phyloP scores from a whole-genome alignment of 2,329 filamentous ascomycete species.

The Apiospora marii region DNA sequence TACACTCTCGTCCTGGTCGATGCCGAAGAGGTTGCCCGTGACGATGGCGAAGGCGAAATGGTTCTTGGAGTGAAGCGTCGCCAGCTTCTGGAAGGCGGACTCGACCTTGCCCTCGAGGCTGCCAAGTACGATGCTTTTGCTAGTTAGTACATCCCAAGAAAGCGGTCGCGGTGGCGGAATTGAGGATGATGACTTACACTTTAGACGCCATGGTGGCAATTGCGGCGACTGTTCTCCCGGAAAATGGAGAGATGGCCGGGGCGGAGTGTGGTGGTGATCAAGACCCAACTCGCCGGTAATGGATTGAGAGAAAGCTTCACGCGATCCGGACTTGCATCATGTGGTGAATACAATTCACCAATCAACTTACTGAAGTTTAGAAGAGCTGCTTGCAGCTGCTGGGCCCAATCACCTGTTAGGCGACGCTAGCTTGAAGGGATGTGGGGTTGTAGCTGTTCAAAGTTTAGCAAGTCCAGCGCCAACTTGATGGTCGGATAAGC shows the following conservation, averaged over 20 bases:
- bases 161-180: neutral
- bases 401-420: neutral
- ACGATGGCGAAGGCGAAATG: conserved; percentile 86
- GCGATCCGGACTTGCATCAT: neutral
- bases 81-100: conserved; percentile 80
- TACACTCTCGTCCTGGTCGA: conserved; percentile 63
- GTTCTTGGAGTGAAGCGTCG: conserved; percentile 84
- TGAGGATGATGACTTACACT: conserved; percentile 45
- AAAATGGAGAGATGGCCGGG: neutral
- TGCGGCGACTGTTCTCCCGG: conserved; percentile 23
- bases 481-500: neutral
- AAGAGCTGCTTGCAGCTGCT: conserved; percentile 4
- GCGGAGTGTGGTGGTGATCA: neutral
- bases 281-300: neutral
- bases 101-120: conserved; percentile 81
- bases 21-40: conserved; percentile 81
- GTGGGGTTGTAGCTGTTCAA: neutral
- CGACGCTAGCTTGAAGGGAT: neutral
- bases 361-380: neutral
- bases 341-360: neutral
- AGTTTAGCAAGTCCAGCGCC: neutral
- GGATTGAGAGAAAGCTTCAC: neutral
- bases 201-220: conserved; percentile 54
- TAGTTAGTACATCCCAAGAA: conserved; percentile 26
- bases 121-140: conserved; percentile 77